phyloP scores from a whole-genome alignment of 1,284 basidiomycete genomes.

The Ustilago vetiveriae region DNA sequence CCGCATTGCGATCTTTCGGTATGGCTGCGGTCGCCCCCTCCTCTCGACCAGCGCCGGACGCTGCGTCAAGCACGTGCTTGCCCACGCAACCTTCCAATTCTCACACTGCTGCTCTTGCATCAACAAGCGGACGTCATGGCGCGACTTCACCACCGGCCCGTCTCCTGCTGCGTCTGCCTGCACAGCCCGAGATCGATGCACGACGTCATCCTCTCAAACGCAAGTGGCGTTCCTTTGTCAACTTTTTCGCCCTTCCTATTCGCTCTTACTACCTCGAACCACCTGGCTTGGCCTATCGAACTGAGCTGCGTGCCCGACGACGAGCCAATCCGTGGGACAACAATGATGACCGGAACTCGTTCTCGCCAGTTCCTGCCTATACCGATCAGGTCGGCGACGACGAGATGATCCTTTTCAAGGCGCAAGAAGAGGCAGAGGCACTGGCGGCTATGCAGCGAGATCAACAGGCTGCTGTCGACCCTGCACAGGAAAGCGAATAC shows the following conservation, averaged over 20 bases:
- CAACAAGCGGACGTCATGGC: background rate
- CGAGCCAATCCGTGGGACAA: constrained; percentile 12
- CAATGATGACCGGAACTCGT: constrained; percentile 3
- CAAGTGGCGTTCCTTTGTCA: constrained; percentile 43
- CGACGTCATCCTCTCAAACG: constrained; percentile 29
- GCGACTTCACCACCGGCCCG: background rate
- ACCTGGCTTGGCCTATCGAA: constrained; percentile 23
- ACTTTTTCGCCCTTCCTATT: constrained; percentile 52
- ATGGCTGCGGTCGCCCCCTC: constrained; percentile 25
- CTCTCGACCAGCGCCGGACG: constrained; percentile 6
- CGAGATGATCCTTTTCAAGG: constrained; percentile 50
- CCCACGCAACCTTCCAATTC: no score
- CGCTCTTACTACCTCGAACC: constrained; percentile 44
- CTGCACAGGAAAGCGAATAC: no score
- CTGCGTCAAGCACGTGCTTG: background rate
- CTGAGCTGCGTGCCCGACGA: constrained; percentile 11
- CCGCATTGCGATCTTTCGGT: no score
- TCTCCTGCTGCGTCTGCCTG: constrained; percentile 10
- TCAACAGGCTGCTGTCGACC: background rate
- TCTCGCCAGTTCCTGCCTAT: constrained; percentile 37
- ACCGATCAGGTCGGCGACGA: constrained; percentile 40
- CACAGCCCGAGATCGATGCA: background rate
- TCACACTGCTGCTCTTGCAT: background rate
- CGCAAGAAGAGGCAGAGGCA: constrained; percentile 32
- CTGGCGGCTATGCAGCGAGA: constrained; percentile 12